Conservation (phyloP, 495 filamentous ascomycete genomes). For the Aspergillus olivimuriae region DNA sequence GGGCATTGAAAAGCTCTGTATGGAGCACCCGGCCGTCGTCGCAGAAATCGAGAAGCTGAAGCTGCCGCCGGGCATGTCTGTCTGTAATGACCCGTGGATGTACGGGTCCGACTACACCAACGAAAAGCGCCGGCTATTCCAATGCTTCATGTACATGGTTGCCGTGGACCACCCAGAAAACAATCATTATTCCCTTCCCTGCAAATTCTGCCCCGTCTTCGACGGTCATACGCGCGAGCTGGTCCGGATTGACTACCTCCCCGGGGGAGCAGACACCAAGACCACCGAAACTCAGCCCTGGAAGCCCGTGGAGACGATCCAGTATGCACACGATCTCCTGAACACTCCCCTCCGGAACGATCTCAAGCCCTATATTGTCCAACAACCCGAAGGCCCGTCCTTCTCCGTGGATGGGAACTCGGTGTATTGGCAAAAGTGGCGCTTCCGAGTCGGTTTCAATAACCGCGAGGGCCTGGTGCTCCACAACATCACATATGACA, state of each 20-base stretch:
- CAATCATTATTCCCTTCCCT: slow-evolving; percentile 76
- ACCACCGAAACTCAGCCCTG: slow-evolving; percentile 29
- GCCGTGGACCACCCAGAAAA: slow-evolving; percentile 36
- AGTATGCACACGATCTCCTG: slow-evolving; percentile 36
- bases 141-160: slow-evolving; percentile 42
- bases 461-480: slow-evolving; percentile 57
- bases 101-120: slow-evolving; percentile 34
- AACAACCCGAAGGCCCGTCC: slow-evolving; percentile 71
- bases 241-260: slow-evolving; percentile 46
- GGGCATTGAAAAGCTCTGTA: slow-evolving; percentile 35
- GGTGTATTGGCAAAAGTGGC: slow-evolving; percentile 63
- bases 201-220: slow-evolving; percentile 73
- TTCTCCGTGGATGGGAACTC: slow-evolving; percentile 50
- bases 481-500: slow-evolving; percentile 62
- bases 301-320: slow-evolving; percentile 51
- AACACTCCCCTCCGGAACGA: slow-evolving; percentile 43
- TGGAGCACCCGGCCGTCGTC: slow-evolving; percentile 33
- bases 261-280: slow-evolving; percentile 28
- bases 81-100: slow-evolving; percentile 44
- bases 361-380: slow-evolving; percentile 68
- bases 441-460: slow-evolving; percentile 60
- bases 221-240: slow-evolving; percentile 59
- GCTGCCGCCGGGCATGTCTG: slow-evolving; percentile 31
- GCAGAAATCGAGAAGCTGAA: slow-evolving; percentile 39
- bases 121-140: slow-evolving; percentile 35